Evolutionary conservation across 495 filamentous ascomycete genomes (phyloP).

Genomic region (Amniculicola lignicola): DNA sequence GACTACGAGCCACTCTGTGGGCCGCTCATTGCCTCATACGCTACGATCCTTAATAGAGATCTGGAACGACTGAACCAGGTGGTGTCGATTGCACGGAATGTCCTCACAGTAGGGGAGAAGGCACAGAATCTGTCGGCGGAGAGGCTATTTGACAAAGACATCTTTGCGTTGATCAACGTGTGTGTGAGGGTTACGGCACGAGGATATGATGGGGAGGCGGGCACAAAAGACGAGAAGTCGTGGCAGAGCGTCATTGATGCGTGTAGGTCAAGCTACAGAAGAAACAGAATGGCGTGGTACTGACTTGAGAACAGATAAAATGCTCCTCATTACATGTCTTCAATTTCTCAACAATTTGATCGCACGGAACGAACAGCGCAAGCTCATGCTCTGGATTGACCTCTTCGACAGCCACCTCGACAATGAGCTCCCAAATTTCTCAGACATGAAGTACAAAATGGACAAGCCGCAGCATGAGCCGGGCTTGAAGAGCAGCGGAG

Average conservation of each 20-base stretch:
- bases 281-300: conserved; percentile 44
- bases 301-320: conserved; percentile 59
- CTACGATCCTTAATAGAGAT: conserved; percentile 70
- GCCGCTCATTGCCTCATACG: conserved; percentile 71
- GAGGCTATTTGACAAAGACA: conserved; percentile 71
- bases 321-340: conserved; percentile 79
- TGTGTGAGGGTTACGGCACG: conserved; percentile 85
- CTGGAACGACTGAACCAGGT: conserved; percentile 81
- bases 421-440: conserved; percentile 27
- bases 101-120: conserved; percentile 74
- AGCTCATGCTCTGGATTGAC: conserved; percentile 86
- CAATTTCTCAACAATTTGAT: conserved; percentile 92
- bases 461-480: conserved; percentile 13
- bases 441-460: conserved; percentile 26
- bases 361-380: conserved; percentile 84
- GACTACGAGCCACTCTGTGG: conserved; percentile 41
- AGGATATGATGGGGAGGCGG: conserved; percentile 79
- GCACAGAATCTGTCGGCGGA: conserved; percentile 84
- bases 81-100: conserved; percentile 78
- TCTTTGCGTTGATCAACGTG: conserved; percentile 77
- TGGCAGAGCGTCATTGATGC: conserved; percentile 63
- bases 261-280: conserved; percentile 33
- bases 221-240: conserved; percentile 60
- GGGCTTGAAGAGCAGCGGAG: background rate
- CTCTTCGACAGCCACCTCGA: conserved; percentile 59